phyloP scores from a whole-genome alignment of 2,329 filamentous ascomycete species.

The Trematosphaeria pertusa region DNA sequence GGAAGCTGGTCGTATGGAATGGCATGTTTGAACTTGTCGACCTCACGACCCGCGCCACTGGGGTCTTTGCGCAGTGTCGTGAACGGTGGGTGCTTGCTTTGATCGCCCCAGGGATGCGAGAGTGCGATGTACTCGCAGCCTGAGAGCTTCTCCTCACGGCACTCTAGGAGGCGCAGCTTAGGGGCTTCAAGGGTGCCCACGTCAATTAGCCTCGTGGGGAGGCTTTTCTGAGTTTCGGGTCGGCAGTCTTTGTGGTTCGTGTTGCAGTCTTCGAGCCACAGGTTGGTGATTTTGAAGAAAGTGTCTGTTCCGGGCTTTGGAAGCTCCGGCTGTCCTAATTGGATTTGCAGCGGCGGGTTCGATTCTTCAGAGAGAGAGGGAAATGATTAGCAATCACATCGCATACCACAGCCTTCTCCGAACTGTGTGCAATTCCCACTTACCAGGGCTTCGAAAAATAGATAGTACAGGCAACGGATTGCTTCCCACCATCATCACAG shows the following conservation, averaged over 20 bases:
- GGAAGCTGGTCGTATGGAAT: constrained; percentile 18
- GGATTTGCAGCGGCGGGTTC: constrained; percentile 7
- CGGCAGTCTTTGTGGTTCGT: constrained; percentile 1
- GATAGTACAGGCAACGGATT: constrained; percentile 12
- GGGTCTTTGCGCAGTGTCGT: constrained; percentile 1
- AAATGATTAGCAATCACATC: not conserved
- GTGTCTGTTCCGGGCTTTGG: constrained; percentile 1
- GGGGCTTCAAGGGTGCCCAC: constrained; percentile 6
- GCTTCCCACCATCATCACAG: constrained; percentile 6
- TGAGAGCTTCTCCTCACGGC: not conserved
- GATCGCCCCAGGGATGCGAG: constrained; percentile 23
- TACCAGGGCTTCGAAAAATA: constrained; percentile 8
- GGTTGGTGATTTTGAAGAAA: constrained; percentile 13
- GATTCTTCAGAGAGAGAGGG: too few species aligned
- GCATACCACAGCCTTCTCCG: not conserved
- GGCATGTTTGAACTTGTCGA: not conserved
- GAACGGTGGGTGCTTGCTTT: constrained; percentile 7
- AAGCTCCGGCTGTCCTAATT: constrained; percentile 19
- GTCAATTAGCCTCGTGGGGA: constrained; percentile 20
- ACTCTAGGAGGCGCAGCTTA: constrained; percentile 10
- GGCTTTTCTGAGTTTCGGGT: not conserved
- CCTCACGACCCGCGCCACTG: too few species aligned
- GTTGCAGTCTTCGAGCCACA: constrained; percentile 20
- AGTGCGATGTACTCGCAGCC: constrained; percentile 18
- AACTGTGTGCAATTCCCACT: not conserved